Conservation (phyloP, 345 rosid genomes). For the Xanthoceras sorbifolium region DNA sequence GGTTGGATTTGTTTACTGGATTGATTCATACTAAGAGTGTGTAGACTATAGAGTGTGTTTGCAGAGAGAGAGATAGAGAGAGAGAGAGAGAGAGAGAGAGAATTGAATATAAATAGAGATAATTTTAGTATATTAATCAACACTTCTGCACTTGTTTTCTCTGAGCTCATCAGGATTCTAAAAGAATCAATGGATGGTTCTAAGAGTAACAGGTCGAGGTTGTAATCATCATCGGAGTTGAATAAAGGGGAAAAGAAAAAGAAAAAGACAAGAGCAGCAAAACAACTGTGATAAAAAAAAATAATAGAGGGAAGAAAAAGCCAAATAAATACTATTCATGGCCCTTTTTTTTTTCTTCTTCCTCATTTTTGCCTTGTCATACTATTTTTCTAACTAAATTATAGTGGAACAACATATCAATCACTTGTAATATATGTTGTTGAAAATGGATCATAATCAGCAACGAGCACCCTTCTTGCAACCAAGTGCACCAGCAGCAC, state of each 20-base stretch:
- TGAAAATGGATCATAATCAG: slow-evolving; percentile 35
- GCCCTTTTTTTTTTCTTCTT: slow-evolving; percentile 22
- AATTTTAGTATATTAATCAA: slow-evolving; percentile 25
- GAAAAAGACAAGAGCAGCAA: background rate
- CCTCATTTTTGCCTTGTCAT: background rate
- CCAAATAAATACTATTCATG: background rate
- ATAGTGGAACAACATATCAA: background rate
- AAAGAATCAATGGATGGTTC: slow-evolving; percentile 35
- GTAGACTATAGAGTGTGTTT: background rate
- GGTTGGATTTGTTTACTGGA: background rate
- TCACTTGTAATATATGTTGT: slow-evolving; percentile 14
- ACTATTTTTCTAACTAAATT: background rate
- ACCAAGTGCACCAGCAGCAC: slow-evolving; percentile 56
- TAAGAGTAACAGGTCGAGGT: slow-evolving; percentile 61
- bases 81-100: background rate
- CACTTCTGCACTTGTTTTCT: slow-evolving; percentile 49
- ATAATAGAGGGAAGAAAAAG: slow-evolving; percentile 10
- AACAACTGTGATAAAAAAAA: slow-evolving; percentile 9
- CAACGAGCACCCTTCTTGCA: slow-evolving; percentile 71
- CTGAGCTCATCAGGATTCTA: slow-evolving; percentile 41
- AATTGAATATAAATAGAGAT: background rate
- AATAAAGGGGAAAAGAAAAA: background rate
- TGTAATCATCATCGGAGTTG: slow-evolving; percentile 35
- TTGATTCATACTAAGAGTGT: background rate
- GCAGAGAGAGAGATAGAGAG: background rate